Conservation (phyloP, 768 basidiomycete genomes). For the Pholiota microspora region DNA sequence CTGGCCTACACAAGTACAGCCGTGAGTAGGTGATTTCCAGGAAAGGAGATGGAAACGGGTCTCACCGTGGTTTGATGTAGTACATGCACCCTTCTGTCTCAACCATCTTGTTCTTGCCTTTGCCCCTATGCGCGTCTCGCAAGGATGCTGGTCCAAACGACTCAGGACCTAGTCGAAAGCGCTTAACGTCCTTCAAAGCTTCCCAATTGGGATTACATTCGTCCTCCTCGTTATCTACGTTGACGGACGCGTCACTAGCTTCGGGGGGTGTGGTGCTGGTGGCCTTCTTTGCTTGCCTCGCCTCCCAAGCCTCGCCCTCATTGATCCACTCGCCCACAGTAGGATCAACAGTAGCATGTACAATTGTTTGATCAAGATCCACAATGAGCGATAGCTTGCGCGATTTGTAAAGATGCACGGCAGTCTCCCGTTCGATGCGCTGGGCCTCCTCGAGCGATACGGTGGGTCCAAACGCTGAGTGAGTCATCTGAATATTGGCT, state of each 20-base stretch:
- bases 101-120: conserved; percentile 62
- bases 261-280: conserved; percentile 22
- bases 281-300: conserved; percentile 45
- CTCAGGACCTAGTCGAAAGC: conserved; percentile 88
- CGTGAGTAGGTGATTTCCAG: conserved; percentile 2
- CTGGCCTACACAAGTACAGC: conserved; percentile 51
- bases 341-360: conserved; percentile 97
- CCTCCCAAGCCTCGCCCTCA: conserved; percentile 82
- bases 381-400: conserved; percentile 93
- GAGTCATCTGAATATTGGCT: conserved; percentile 91
- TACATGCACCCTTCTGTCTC: conserved; percentile 89
- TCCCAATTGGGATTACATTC: conserved; percentile 92
- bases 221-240: conserved; percentile 47
- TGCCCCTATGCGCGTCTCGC: conserved; percentile 37
- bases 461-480: conserved; percentile 87
- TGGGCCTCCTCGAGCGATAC: conserved; percentile 93
- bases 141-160: conserved; percentile 44
- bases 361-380: conserved; percentile 98
- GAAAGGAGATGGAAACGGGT: conserved; percentile 7
- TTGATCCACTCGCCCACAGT: conserved; percentile 97
- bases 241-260: conserved; percentile 18
- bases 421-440: conserved; percentile 81
- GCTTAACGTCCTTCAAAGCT: conserved; percentile 85
- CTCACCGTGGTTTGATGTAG: conserved; percentile 95
- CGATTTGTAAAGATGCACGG: conserved; percentile 69